A percentile compares a stretch with the other conserved stretches of the same genome.
These are phyloP conservation scores for Euphrasia arctica DNA, from an alignment of 305 asterid species.

Conservation along the genomic window DNA sequence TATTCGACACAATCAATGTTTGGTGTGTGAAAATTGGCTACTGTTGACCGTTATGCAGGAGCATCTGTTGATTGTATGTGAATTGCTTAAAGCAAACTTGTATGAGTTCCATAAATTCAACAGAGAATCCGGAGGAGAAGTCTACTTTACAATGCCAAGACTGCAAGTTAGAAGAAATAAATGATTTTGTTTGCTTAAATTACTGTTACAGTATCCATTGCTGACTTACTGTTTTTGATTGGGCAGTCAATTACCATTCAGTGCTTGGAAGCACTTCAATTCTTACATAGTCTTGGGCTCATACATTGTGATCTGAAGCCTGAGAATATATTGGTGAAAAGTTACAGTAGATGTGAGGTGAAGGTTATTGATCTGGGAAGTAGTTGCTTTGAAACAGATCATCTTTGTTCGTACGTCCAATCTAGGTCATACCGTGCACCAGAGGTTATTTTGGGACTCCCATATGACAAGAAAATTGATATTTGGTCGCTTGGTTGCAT, in stretches of 20 bases:
- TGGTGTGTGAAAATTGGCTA: constrained; percentile 15
- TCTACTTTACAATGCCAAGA: constrained; percentile 97
- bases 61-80: constrained; percentile 92
- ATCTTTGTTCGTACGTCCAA: constrained; percentile 97
- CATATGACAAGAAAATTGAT: constrained; percentile 88
- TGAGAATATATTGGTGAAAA: constrained; percentile 92
- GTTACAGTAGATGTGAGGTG: constrained; percentile 98
- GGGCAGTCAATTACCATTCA: constrained; percentile 88
- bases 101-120: constrained; percentile 92
- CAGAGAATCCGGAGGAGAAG: constrained; percentile 99
- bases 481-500: constrained; percentile 98
- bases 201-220: constrained; percentile 9
- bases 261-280: constrained; percentile 91
- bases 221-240: constrained; percentile 28
- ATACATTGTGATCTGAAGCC: constrained; percentile 98
- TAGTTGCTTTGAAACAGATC: constrained; percentile 93
- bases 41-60: constrained; percentile 48
- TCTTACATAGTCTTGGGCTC: constrained; percentile 89
- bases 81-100: constrained; percentile 90
- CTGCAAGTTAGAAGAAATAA: constrained; percentile 62
- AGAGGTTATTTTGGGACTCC: constrained; percentile 93
- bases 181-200: constrained; percentile 11
- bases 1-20: constrained; percentile 15
- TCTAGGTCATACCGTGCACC: constrained; percentile 98
- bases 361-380: constrained; percentile 97